Percentiles rank a stretch among this genome's conserved stretches.
Conservation (phyloP, 2,329 filamentous ascomycete species). For the Talaromyces sp. region DNA sequence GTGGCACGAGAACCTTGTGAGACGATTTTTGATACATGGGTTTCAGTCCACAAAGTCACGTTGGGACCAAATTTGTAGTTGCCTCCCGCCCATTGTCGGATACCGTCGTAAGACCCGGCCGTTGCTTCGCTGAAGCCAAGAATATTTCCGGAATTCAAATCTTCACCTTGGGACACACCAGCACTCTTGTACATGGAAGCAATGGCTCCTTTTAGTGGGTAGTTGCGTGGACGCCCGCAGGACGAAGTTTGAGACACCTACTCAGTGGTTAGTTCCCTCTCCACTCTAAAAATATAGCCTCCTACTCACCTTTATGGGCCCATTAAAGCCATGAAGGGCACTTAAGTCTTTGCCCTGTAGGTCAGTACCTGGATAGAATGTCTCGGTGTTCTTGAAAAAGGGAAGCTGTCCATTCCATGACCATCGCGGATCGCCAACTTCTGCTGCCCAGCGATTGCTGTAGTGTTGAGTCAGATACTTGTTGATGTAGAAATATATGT, state of each 20-base stretch:
- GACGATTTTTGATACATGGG: neutral
- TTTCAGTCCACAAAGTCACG: neutral
- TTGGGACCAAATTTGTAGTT: neutral
- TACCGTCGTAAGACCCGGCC: neutral
- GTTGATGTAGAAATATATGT: neutral
- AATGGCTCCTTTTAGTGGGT: neutral
- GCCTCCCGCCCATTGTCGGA: neutral
- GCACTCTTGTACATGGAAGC: neutral
- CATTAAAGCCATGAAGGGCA: neutral
- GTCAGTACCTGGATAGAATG: neutral
- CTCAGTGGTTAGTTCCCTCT: neutral
- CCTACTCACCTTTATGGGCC: neutral
- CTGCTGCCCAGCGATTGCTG: neutral
- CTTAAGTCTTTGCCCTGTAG: neutral
- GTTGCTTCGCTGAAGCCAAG: neutral
- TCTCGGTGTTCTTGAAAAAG: neutral
- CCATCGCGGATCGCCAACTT: neutral
- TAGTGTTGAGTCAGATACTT: neutral
- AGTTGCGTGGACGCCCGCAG: neutral
- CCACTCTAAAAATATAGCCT: neutral
- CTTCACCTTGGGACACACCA: neutral
- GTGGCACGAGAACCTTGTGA: neutral
- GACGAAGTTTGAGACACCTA: neutral
- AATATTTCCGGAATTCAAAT: neutral
- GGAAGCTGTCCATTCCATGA: neutral